Evolutionary conservation across 2,329 filamentous ascomycete species (phyloP), one percentile per base, ranked within the genome.

Genomic region (Colletotrichum incanum): DNA sequence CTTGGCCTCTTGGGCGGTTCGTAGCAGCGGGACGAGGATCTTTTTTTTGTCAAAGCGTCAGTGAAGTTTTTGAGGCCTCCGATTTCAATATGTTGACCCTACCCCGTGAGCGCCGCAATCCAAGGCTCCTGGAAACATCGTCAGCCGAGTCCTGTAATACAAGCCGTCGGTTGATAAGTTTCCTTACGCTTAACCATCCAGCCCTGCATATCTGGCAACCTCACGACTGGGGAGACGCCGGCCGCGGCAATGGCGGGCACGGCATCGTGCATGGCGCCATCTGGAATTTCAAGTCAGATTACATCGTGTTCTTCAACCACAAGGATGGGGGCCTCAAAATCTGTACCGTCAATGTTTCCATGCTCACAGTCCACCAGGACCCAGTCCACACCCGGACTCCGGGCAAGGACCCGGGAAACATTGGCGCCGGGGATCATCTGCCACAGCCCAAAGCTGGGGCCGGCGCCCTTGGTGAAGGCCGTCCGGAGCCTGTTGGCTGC

Each of bases 351-450:
- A 70, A 88, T 81, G 73, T 85, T 86, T 11, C 87, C 87, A 75
- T 89, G 87, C 75, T 87, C 87, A 67, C 86, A 87, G 73, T 88
- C 87, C 62, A 89, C 88, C 79, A 92, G 84, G 12, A 94, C 88
- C 86, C 91, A 93, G 77, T 93, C 91, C 1, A 91, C 85, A 1
- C 90, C 91, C 1, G 87, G 81, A 3, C 86, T 87, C 66, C 89
- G 84, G 1, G 92, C 91, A 59, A 94, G 82, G 23, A 86, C 80
- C 65, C 90, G 85, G 6, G 90, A 89, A 16, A 91, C 81, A 73
- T 91, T 91, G 55, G 86, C 84, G 0, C 89, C 88, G 0, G 90
- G 90, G 65, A 92, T 80, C 84, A 90, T 90, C 81, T 92, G 90
- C 90, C 89, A 92, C 65, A 88, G 83, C 4, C 90, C 90, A 75